Evolutionary conservation across 148 eudicot genomes (phyloP).

Genomic region (Silene latifolia): DNA sequence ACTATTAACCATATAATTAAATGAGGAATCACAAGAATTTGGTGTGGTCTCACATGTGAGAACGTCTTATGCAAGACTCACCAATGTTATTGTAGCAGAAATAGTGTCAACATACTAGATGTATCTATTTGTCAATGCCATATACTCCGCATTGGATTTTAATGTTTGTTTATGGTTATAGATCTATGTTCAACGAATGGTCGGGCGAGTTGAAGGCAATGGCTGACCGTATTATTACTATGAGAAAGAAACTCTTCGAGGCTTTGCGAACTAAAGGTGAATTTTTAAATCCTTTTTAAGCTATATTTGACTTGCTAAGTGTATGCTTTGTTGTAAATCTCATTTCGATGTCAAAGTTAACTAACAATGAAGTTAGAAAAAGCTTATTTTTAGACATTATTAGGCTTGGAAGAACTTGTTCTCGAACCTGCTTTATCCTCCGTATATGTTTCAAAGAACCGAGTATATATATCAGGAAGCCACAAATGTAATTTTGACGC

Average conservation of each 20-base stretch:
- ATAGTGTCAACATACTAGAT: too few relatives aligned
- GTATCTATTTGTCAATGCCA: too few relatives aligned
- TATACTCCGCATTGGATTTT: too few relatives aligned
- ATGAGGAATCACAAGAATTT: too few relatives aligned
- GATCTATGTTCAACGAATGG: constrained; percentile 88
- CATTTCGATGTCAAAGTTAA: background rate
- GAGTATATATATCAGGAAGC: background rate
- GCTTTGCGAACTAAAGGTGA: constrained; percentile 77
- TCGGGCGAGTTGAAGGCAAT: constrained; percentile 90
- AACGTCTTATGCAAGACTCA: too few relatives aligned
- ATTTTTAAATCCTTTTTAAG: background rate
- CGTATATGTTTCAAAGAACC: background rate
- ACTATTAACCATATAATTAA: too few relatives aligned
- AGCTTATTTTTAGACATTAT: background rate
- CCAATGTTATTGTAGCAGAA: too few relatives aligned
- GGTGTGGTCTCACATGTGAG: too few relatives aligned
- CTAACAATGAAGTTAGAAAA: background rate
- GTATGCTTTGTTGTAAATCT: background rate
- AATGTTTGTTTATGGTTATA: constrained; percentile 20
- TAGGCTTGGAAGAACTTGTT: constrained; percentile 3
- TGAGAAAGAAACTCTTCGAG: constrained; percentile 83
- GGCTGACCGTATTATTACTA: constrained; percentile 97
- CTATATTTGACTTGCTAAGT: background rate
- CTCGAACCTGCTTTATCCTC: background rate
- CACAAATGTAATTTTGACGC: too few relatives aligned